Base-by-base conservation (phyloP, 495 filamentous ascomycete species). In the Penicillium samsonianum region DNA sequence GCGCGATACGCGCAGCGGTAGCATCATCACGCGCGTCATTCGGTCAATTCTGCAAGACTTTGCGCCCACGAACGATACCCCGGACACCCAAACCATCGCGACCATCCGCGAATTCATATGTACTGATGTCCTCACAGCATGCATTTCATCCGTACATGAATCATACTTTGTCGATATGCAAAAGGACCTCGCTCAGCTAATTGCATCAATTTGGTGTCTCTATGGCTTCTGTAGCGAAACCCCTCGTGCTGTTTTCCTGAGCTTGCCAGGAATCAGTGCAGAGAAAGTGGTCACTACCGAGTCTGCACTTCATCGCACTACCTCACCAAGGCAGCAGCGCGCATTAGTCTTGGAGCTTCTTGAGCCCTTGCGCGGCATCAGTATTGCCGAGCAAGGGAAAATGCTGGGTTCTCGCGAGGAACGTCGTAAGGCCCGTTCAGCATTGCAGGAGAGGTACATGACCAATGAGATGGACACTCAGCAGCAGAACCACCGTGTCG, bases 81-180 rank as follows among this genome's bases (percentile, higher is more conserved):
- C 77, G 7, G 73, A 81, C 40, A 75, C 68, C 35, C 77, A 77
- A 7, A 82, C 88, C 5, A 82, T 82, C 1, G 66, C 81, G 2
- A 87, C 86, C 31, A 92, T 98, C 55, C 88, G 92, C 59, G 92
- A 97, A 65, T 99, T 94, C 63, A 92, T 98, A 63, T 88, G 81
- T 55, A 87, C 82, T 26, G 90, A 96, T 58, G 90, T 93, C 4
- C 79, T 95, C 22, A 88, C 87, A 74, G 85, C 89, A 0, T 89
- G 86, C 58, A 90, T 96, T 70, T 88, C 90, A 20, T 93, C 90
- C 14, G 81, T 99, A 30, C 87, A 98, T 70, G 94, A 98, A 53
- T 84, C 91, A 1, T 97, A 98, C 67, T 98, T 98, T 63, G 92
- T 96, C 40, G 94, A 99, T 55, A 84, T 92, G 65, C 94, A 99